These are phyloP conservation scores for Fusarium armeniacum DNA, from an alignment of 2,329 filamentous ascomycete species.

Conservation along the genomic window DNA sequence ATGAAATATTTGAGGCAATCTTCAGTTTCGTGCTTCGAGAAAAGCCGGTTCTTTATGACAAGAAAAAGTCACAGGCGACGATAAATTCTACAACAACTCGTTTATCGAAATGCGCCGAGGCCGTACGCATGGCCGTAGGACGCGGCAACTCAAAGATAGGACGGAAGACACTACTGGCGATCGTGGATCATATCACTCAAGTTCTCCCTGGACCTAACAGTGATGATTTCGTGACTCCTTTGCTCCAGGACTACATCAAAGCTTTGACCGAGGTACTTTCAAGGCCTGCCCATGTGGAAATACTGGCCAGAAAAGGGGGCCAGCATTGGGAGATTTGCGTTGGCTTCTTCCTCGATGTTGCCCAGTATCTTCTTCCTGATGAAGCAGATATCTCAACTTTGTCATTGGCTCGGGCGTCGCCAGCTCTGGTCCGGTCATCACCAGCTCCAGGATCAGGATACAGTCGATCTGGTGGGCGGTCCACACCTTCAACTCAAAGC, in stretches of 20 bases:
- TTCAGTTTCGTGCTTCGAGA: constrained; percentile 79
- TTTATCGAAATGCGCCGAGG: constrained; percentile 77
- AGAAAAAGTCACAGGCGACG: constrained; percentile 62
- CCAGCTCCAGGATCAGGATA: constrained; percentile 58
- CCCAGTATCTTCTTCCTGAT: constrained; percentile 62
- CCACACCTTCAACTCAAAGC: constrained; percentile 51
- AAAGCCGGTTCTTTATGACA: constrained; percentile 72
- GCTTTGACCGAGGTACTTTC: constrained; percentile 78
- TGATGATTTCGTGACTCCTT: constrained; percentile 74
- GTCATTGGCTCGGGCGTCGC: constrained; percentile 61
- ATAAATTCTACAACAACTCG: constrained; percentile 66
- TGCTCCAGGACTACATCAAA: constrained; percentile 84
- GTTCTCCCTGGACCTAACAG: constrained; percentile 73
- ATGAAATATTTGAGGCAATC: constrained; percentile 83
- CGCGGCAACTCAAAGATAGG: constrained; percentile 77
- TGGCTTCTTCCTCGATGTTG: constrained; percentile 78
- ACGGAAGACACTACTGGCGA: constrained; percentile 80
- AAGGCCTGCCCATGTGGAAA: constrained; percentile 83
- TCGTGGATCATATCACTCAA: constrained; percentile 86
- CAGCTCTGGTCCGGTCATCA: constrained; percentile 61
- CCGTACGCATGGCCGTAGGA: constrained; percentile 79
- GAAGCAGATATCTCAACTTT: constrained; percentile 56
- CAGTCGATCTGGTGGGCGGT: constrained; percentile 50
- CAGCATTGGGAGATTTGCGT: constrained; percentile 78
- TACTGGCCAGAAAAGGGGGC: constrained; percentile 70